Conservation (phyloP, 768 basidiomycete species). For the Auriscalpium vulgare region DNA sequence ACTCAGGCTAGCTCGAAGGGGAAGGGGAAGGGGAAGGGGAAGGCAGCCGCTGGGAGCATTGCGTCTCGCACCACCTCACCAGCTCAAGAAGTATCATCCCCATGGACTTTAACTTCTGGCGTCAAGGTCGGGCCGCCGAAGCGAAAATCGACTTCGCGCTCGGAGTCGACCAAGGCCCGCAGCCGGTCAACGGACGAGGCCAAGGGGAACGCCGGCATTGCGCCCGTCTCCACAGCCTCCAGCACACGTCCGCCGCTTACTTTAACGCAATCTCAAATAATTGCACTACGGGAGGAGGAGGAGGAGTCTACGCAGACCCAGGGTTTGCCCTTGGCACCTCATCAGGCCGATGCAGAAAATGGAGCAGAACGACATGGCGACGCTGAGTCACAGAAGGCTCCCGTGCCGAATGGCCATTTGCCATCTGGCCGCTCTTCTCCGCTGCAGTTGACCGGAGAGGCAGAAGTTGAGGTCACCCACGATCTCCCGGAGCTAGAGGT, state of each 20-base stretch:
- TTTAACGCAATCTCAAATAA: slow-evolving; percentile 4
- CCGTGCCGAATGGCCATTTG: no score
- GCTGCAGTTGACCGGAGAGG: background rate
- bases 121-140: slow-evolving; percentile 12
- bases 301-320: slow-evolving; percentile 10
- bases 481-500: background rate
- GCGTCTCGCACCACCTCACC: no score
- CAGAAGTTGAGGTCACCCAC: background rate
- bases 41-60: no score
- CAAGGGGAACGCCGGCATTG: background rate
- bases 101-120: background rate
- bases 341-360: background rate
- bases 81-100: no score
- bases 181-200: background rate
- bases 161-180: background rate
- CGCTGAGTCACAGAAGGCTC: no score
- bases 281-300: slow-evolving; percentile 13
- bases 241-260: background rate
- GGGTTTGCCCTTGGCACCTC: background rate
- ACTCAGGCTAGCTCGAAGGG: no score
- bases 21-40: no score
- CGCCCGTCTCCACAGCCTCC: background rate
- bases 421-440: no score
- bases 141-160: background rate
- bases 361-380: background rate